These are phyloP conservation scores for Syzygium aromaticum DNA, from an alignment of 345 rosid species.

Conservation along the genomic window DNA sequence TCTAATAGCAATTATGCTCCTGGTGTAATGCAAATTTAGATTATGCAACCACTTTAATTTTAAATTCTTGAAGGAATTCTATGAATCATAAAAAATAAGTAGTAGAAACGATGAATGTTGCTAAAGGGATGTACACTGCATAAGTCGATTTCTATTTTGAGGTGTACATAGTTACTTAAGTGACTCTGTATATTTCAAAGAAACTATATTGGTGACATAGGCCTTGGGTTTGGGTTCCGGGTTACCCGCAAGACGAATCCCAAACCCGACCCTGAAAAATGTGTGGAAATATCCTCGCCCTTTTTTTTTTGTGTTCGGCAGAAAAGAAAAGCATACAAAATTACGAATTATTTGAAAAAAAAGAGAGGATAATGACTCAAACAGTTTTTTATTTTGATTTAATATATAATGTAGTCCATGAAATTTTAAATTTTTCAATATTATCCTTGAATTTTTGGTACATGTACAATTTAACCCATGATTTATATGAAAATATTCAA, in stretches of 20 bases:
- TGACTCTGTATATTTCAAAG: accelerated
- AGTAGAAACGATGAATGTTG: background rate
- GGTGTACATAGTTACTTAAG: accelerated
- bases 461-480: no score
- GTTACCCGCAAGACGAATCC: background rate
- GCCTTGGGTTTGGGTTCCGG: background rate
- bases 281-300: accelerated
- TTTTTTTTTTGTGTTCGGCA: background rate
- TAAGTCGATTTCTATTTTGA: background rate
- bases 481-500: no score
- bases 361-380: accelerated
- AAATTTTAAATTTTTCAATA: no score
- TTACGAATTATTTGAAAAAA: background rate
- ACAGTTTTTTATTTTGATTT: no score
- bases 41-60: background rate
- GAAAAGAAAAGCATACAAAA: background rate
- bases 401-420: no score
- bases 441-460: no score
- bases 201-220: background rate
- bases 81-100: background rate
- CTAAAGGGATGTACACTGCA: accelerated
- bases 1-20: background rate
- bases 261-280: background rate
- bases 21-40: background rate
- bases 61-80: background rate